Base-by-base conservation (phyloP, 169 alveolate genomes). In the Plasmodium knowlesi region DNA sequence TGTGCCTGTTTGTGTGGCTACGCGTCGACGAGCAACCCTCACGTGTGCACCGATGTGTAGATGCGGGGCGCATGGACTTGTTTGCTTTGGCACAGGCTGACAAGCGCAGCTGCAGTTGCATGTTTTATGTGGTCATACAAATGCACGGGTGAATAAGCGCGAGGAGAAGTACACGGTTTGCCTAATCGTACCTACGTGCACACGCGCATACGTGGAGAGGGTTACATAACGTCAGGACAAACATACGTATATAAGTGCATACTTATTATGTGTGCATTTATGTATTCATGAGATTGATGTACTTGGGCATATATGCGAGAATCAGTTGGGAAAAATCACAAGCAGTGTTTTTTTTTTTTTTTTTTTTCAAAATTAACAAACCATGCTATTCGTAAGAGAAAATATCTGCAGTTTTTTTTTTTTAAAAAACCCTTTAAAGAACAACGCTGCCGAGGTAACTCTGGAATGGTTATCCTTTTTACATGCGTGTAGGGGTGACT, bases 131-230 rank as follows among this genome's bases (percentile, higher is more conserved):
- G 50, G 43, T 30, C 76, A 82, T 32, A 37, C 78, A 30, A 41
- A 46, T 32, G 46, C 85, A 79, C 70, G 14, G 22, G 57, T 80
- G 70, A 41, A 80, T 80, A 61, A 61, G 19, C 74, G 22, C 74
- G 74, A 8, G 73, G 73, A n/a, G 37, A 30, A 32, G 1, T 19
- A 80, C 50, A 32, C 30, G 30, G 53, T 12, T 19, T 78, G n/a
- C 32, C 22, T 39, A 37, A 39, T 14, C 30, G n/a, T 78, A 61
- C 84, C 41, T 78, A 19, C 39, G 84, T 78, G 61, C 84, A 78
- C 10, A 25, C 54, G 43, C 53, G 41, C 84, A 74, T 74, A 74
- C 41, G 61, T 9, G 57, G n/a, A n/a, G 57, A n/a, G 5, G 57
- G n/a, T n/a, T 46, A 46, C 57, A 46, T 46, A 46, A 46, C n/a